Evolutionary conservation across 495 filamentous ascomycete genomes (phyloP).

Genomic region (Immersiella caudata): DNA sequence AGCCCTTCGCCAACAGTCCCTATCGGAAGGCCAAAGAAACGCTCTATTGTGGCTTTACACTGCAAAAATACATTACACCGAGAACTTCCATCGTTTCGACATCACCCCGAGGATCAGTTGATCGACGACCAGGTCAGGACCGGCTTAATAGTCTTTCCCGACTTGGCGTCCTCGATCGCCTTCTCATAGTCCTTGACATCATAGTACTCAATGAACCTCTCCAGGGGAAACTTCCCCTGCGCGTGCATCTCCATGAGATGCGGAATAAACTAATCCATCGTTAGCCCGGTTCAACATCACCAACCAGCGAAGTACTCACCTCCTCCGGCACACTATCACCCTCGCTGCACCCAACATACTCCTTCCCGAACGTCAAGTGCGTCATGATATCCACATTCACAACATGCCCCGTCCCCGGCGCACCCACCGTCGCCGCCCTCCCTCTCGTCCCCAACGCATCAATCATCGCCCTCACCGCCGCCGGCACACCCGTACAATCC

Average conservation of each 20-base stretch:
- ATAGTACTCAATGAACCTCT: slow-evolving; percentile 40
- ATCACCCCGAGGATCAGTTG: not conserved
- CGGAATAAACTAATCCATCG: not conserved
- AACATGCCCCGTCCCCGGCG: slow-evolving; percentile 35
- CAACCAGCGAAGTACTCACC: slow-evolving; percentile 20
- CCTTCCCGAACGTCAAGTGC: slow-evolving; percentile 36
- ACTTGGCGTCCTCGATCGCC: slow-evolving; percentile 32
- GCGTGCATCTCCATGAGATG: slow-evolving; percentile 40
- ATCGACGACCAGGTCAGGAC: slow-evolving; percentile 31
- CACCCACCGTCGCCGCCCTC: slow-evolving; percentile 48
- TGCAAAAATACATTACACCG: not conserved
- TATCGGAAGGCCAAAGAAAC: not conserved
- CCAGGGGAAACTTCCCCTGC: slow-evolving; percentile 48
- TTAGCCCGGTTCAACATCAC: not conserved
- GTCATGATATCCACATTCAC: slow-evolving; percentile 33
- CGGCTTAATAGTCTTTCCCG: slow-evolving; percentile 35
- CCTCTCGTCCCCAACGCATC: slow-evolving; percentile 42
- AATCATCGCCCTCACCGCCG: slow-evolving; percentile 39
- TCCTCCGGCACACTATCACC: slow-evolving; percentile 32
- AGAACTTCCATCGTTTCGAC: not conserved
- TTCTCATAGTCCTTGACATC: slow-evolving; percentile 32
- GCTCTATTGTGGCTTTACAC: not conserved
- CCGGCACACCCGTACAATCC: slow-evolving; percentile 46
- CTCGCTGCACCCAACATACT: slow-evolving; percentile 38
- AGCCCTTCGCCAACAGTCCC: no score